A percentile compares a stretch with the other conserved stretches of the same genome.
Conservation (phyloP, 2,329 filamentous ascomycete species). For the Aspergillus pseudotamarii region DNA sequence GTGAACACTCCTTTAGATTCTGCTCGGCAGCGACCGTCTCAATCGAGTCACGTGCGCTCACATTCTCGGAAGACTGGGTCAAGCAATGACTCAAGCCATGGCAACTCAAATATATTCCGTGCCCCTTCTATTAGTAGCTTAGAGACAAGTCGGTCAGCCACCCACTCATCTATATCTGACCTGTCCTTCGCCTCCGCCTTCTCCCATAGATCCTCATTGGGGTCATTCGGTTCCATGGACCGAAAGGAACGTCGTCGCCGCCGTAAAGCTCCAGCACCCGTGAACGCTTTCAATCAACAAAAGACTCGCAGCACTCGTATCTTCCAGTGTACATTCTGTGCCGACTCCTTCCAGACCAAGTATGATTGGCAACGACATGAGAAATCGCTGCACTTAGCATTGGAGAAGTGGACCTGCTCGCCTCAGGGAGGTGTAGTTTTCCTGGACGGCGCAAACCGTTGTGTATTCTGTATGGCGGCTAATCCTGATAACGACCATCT, state of each 20-base stretch:
- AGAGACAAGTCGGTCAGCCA: slow-evolving; percentile 57
- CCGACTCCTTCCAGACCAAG: slow-evolving; percentile 59
- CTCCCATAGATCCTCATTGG: slow-evolving; percentile 58
- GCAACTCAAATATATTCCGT: slow-evolving; percentile 54
- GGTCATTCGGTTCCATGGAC: slow-evolving; percentile 60
- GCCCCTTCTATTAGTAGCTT: slow-evolving; percentile 58
- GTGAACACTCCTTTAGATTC: slow-evolving; percentile 43
- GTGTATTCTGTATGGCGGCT: slow-evolving; percentile 60
- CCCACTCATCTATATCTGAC: slow-evolving; percentile 56
- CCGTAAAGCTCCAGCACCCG: slow-evolving; percentile 50
- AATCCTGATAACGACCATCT: slow-evolving; percentile 60
- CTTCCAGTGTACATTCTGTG: slow-evolving; percentile 62
- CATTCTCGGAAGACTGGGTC: slow-evolving; percentile 45
- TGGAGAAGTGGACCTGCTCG: slow-evolving; percentile 64
- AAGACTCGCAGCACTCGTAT: slow-evolving; percentile 50
- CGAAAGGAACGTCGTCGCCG: slow-evolving; percentile 62
- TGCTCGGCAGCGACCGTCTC: slow-evolving; percentile 32
- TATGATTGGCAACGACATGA: slow-evolving; percentile 64
- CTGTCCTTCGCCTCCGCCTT: slow-evolving; percentile 59
- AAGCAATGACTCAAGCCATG: slow-evolving; percentile 57
- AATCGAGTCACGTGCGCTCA: slow-evolving; percentile 36
- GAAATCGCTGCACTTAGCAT: slow-evolving; percentile 58
- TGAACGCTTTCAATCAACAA: slow-evolving; percentile 42
- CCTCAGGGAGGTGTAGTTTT: slow-evolving; percentile 58
- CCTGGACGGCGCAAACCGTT: slow-evolving; percentile 54